Evolutionary conservation across 331 rosid genomes (phyloP).

Genomic region (Arachis monticola): DNA sequence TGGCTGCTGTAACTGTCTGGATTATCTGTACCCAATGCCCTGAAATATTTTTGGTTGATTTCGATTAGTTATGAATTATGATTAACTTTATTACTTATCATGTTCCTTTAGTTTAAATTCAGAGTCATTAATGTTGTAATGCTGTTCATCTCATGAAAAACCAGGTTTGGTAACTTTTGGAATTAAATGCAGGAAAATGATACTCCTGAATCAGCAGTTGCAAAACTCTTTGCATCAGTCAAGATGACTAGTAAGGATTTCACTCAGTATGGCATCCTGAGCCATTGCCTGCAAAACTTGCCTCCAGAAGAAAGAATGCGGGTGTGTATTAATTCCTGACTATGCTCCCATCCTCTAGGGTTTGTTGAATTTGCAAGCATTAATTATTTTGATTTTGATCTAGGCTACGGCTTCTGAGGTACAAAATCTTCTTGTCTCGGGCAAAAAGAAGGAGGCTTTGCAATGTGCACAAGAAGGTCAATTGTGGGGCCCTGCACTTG

Average conservation of each 20-base stretch:
- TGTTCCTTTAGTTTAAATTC: slow-evolving; percentile 15
- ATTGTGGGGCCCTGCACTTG: slow-evolving; percentile 97
- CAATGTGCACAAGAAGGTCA: slow-evolving; percentile 95
- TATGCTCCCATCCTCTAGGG: background rate
- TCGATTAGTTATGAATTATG: background rate
- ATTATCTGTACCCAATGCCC: background rate
- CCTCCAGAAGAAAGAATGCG: slow-evolving; percentile 86
- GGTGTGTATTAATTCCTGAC: slow-evolving; percentile 54
- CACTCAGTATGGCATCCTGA: slow-evolving; percentile 53
- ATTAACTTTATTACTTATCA: background rate
- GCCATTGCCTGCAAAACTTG: slow-evolving; percentile 71
- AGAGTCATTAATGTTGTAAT: background rate
- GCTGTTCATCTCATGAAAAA: slow-evolving; percentile 1
- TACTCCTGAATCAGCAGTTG: slow-evolving; percentile 82
- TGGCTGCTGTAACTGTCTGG: slow-evolving; percentile 13
- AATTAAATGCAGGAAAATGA: slow-evolving; percentile 70
- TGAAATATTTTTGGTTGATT: slow-evolving; percentile 19
- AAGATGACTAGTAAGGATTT: slow-evolving; percentile 59
- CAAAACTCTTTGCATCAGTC: slow-evolving; percentile 83
- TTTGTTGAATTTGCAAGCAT: slow-evolving; percentile 15
- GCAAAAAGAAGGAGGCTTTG: slow-evolving; percentile 89
- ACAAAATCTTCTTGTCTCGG: slow-evolving; percentile 88
- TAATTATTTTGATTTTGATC: slow-evolving; percentile 39
- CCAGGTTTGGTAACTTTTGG: slow-evolving; percentile 15
- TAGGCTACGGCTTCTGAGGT: slow-evolving; percentile 95